phyloP scores from a whole-genome alignment of 805 yeast genomes.

The Cyberlindnera mrakii region DNA sequence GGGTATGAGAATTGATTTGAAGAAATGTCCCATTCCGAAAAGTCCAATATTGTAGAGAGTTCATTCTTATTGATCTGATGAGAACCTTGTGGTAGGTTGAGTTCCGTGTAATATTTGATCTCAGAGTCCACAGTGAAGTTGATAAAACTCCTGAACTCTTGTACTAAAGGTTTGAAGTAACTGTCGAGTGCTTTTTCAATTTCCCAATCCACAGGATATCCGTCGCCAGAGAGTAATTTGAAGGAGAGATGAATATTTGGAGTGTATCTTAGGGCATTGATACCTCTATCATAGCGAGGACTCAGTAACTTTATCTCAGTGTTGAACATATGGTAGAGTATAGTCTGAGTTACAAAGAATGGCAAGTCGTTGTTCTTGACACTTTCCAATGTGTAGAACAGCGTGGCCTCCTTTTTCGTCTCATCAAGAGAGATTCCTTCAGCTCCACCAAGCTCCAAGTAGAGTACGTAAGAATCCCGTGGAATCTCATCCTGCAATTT shows the following conservation, averaged over 20 bases:
- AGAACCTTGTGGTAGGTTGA: slow-evolving; percentile 22
- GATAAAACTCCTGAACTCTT: slow-evolving; percentile 46
- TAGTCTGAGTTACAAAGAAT: slow-evolving; percentile 48
- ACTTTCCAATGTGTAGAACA: slow-evolving; percentile 37
- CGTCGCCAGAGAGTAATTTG: slow-evolving; percentile 67
- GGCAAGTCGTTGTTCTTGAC: slow-evolving; percentile 59
- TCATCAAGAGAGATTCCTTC: slow-evolving; percentile 41
- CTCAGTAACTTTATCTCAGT: slow-evolving; percentile 32
- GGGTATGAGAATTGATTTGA: slow-evolving; percentile 54
- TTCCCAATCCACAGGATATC: slow-evolving; percentile 68
- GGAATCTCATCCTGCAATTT: slow-evolving; percentile 15
- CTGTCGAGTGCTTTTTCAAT: slow-evolving; percentile 46
- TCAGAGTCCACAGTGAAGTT: slow-evolving; percentile 77
- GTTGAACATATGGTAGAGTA: slow-evolving; percentile 39
- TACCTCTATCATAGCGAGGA: slow-evolving; percentile 14
- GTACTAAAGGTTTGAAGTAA: slow-evolving; percentile 50
- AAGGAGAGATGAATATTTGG: slow-evolving; percentile 72
- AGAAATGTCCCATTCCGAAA: slow-evolving; percentile 76
- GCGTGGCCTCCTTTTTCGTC: slow-evolving; percentile 31
- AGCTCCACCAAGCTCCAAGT: slow-evolving; percentile 33
- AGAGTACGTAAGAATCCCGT: slow-evolving; percentile 28
- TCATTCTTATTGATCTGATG: slow-evolving; percentile 35
- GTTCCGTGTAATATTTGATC: slow-evolving; percentile 52
- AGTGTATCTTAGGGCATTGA: slow-evolving; percentile 33
- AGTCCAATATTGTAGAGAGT: slow-evolving; percentile 72